Percentiles rank a stretch among this genome's conserved stretches.
phyloP scores from a whole-genome alignment of 2,329 filamentous ascomycete genomes.

The Penicillium rolfsii region DNA sequence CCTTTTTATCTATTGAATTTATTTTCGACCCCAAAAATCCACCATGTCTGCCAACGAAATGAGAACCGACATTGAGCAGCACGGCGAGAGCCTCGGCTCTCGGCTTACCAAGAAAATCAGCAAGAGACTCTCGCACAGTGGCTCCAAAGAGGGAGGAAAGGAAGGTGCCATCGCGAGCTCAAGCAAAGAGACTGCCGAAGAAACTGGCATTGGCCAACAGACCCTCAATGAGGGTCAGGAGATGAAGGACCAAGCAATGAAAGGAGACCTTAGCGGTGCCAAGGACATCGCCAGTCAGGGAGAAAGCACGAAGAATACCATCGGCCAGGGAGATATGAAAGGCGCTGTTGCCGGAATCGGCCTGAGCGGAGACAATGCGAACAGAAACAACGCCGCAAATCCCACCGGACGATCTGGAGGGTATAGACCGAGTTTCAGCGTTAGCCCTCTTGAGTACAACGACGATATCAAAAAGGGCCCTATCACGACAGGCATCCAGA shows the following conservation, averaged over 20 bases:
- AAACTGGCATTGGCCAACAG: slow-evolving; percentile 12
- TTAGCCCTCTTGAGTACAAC: slow-evolving; percentile 15
- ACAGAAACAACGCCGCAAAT: slow-evolving; percentile 13
- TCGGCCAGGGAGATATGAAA: slow-evolving; percentile 7
- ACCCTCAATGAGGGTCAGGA: slow-evolving; percentile 10
- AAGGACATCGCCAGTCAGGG: slow-evolving; percentile 20
- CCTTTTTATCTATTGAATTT: slow-evolving; percentile 5
- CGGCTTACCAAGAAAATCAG: slow-evolving; percentile 23
- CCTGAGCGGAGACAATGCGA: slow-evolving; percentile 14
- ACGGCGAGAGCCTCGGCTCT: slow-evolving; percentile 18
- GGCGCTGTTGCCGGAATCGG: slow-evolving; percentile 10
- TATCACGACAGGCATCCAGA: slow-evolving; percentile 20
- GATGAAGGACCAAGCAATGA: slow-evolving; percentile 14
- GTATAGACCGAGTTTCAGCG: slow-evolving; percentile 8
- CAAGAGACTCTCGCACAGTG: slow-evolving; percentile 20
- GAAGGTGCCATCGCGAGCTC: slow-evolving; percentile 3
- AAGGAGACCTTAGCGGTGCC: slow-evolving; percentile 14
- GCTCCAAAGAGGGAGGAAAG: slow-evolving; percentile 18
- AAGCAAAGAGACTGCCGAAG: slow-evolving; percentile 12
- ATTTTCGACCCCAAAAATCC: slow-evolving; percentile 3
- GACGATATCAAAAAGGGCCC: slow-evolving; percentile 29
- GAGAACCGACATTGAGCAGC: slow-evolving; percentile 16
- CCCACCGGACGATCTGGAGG: slow-evolving; percentile 13
- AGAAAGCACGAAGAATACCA: slow-evolving; percentile 10
- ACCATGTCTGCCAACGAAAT: slow-evolving; percentile 24